Evolutionary conservation across 371 early-diverging fungal genomes (phyloP), one percentile per base, ranked within the genome.

Genomic region (Enterocytospora artemiae): DNA sequence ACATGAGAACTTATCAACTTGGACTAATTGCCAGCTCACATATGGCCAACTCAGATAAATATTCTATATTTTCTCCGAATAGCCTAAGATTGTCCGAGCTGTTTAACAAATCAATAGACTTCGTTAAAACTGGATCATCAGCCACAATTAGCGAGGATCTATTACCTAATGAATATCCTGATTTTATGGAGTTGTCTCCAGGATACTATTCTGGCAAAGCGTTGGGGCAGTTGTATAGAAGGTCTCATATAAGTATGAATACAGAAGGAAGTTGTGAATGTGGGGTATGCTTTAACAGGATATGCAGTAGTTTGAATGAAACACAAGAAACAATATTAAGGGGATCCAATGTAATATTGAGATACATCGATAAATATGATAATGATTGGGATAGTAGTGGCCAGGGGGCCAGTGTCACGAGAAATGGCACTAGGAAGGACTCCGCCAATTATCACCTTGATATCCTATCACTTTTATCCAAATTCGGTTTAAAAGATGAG

Each of bases 21-120:
- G 89, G 88, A 3, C 64, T 67, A 18, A 89, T 89, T 39, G 85
- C 86, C 12, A 83, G 84, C 67, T 83, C 88, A 0, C 86, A 86
- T 67, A 63, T 86, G 55, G 86, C 84, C 0, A 73, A 75, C 0
- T 84, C 87, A 0, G 89, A 89, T 71, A 24, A 33, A 1, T 45
- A 60, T 1, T 85, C 85, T 4, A 84, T 85, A 0, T 39, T 60
- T 7, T 66, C 81, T 56, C 75, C 73, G 0, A 69, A 75, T n/a
- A 83, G 86, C 50, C 30, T 85, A 0, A 69, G 69, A 0, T 71
- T 89, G 7, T 86, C 87, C 0, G 80, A 84, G 32, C 73, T 85
- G 0, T 87, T 86, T 46, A 82, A 83, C 2, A 76, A 77, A 20
- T 83, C 84, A 0, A 82, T 83, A 30, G 86, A 86, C 60, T 87